These are phyloP conservation scores for Astraeus odoratus DNA, from an alignment of 768 basidiomycete species.

Conservation along the genomic window DNA sequence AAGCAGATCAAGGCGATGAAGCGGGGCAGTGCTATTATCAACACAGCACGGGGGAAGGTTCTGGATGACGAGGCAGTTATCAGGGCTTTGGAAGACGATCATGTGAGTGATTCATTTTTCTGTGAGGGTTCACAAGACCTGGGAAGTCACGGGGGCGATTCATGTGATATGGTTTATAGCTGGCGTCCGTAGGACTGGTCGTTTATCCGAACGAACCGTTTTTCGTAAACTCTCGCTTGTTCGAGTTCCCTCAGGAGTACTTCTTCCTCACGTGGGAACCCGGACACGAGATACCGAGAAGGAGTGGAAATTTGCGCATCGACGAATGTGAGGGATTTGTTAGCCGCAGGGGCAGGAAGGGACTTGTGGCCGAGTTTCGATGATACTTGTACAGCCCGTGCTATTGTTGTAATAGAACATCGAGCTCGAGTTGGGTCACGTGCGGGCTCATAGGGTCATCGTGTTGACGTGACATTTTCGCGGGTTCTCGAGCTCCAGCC, in stretches of 20 bases:
- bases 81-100: constrained; percentile 75
- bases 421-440: too few species aligned
- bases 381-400: neutral
- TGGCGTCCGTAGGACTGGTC: constrained; percentile 67
- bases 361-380: constrained; percentile 52
- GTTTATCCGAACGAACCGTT: constrained; percentile 80
- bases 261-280: constrained; percentile 85
- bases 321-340: constrained; percentile 59
- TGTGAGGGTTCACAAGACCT: neutral
- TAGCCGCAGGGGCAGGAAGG: constrained; percentile 51
- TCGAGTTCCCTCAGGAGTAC: constrained; percentile 70
- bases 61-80: constrained; percentile 86
- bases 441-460: too few species aligned
- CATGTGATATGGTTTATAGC: neutral
- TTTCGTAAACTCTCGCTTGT: constrained; percentile 67
- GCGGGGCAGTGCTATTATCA: constrained; percentile 70
- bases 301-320: constrained; percentile 71
- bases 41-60: constrained; percentile 85
- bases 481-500: too few species aligned
- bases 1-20: constrained; percentile 72
- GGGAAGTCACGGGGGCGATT: neutral
- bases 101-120: constrained; percentile 48
- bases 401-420: too few species aligned
- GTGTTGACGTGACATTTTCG: too few species aligned
- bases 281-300: constrained; percentile 69